Evolutionary conservation across 257 asterid genomes (phyloP), one percentile per base, ranked within the genome.

Genomic region (Solanum paucissectum): DNA sequence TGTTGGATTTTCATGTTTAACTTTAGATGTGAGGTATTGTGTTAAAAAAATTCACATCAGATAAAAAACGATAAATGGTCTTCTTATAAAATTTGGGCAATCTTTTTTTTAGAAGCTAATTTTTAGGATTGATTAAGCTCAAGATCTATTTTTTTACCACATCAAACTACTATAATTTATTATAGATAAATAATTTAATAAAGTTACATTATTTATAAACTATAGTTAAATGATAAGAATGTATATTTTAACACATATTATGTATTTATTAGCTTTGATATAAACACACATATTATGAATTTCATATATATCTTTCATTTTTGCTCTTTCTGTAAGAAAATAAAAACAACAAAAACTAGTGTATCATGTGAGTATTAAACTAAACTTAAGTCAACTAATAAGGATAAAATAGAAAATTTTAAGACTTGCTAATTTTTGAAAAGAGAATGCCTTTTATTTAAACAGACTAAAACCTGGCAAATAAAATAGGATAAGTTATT

Each of bases 21-120:
- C 2, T 60, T 3, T 0, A 9, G 1, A 10, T 23, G 4, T 23
- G 12, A 20, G 2, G 23, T 20, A 5, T 20, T 2, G 4, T 58
- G 25, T 58, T 58, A 55, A 20, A 58, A 7, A 58, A 11, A 20
- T 1, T 7, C 5, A 58, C 5, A 58, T 58, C 2, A 3, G 12
- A 58, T 58, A 20, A 20, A 58, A 58, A 55, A 11, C 5, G 27
- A 21, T 8, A 9, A 55, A 21, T 55, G 0, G 11, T 18, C 2
- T 55, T 7, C 18, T 14, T 49, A 5, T 49, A 55, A 55, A 5
- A 21, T 4, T 60, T 23, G 25, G 0, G 2, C 27, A 21, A 60
- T 60, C 9, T 6, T 55, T 1, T 21, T 9, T 1, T 3, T 20
- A 7, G 66, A 7, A 58, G 66, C 5, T 21, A 58, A 2, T 58